Conservation (phyloP, 495 filamentous ascomycete genomes). For the Trichoderma orchidacearum region DNA sequence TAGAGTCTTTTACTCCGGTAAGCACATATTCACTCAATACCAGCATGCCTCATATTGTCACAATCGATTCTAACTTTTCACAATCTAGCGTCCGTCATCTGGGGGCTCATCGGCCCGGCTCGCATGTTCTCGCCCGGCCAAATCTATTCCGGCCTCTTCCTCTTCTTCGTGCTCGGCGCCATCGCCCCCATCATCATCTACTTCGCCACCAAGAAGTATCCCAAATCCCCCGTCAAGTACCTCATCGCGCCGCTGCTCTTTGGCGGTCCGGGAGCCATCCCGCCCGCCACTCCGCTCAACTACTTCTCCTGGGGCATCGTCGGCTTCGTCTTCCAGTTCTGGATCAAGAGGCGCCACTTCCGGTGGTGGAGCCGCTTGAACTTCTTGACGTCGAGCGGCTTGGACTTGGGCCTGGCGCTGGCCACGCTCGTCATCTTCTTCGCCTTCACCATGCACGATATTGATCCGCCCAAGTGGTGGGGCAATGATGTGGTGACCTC, state of each 20-base stretch:
- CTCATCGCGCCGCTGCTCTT: conserved; percentile 56
- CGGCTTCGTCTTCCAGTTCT: conserved; percentile 50
- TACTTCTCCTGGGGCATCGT: conserved; percentile 58
- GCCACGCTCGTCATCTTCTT: conserved; percentile 52
- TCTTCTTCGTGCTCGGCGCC: conserved; percentile 51
- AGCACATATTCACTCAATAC: not conserved
- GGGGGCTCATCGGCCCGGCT: conserved; percentile 53
- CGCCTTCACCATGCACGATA: conserved; percentile 32
- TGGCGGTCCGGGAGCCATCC: conserved; percentile 48
- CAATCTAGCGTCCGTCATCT: conserved; percentile 43
- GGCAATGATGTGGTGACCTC: conserved; percentile 32
- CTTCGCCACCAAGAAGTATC: conserved; percentile 37
- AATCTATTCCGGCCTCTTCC: conserved; percentile 49
- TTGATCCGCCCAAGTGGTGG: conserved; percentile 41
- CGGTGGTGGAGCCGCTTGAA: conserved; percentile 57
- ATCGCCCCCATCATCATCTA: conserved; percentile 43
- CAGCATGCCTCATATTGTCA: not conserved
- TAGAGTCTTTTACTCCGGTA: conserved; percentile 50
- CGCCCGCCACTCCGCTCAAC: conserved; percentile 54
- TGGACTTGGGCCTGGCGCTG: conserved; percentile 50
- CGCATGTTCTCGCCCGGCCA: conserved; percentile 56
- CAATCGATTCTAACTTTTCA: not conserved
- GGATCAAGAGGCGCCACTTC: conserved; percentile 40
- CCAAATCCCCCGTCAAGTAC: conserved; percentile 36
- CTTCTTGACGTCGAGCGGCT: conserved; percentile 46